Base-by-base conservation (phyloP, 169 alveolate species). In the Plasmodium coatneyi region DNA sequence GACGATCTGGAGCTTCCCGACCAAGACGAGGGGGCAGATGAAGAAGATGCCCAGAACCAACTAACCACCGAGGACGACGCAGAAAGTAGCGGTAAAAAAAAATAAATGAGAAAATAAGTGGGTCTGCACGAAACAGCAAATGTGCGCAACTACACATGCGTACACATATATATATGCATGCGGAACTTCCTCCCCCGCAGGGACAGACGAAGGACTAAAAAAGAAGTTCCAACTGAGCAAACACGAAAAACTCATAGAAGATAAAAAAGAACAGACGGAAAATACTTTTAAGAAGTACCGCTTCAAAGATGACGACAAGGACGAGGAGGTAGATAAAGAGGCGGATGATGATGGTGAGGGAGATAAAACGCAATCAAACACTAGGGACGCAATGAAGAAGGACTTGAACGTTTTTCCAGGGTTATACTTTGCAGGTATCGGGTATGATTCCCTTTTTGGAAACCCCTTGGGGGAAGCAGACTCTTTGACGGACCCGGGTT, bases 401-500 rank as follows among this genome's bases (percentile, higher is more conserved):
- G 34, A 74, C 0, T 54, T 79, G 74, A n/a, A 39, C 19, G 89
- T 82, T 2, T 83, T 89, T 28, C 93, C 92, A 60, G 93, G 92
- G 9, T 54, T 93, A 82, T 95, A 90, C 74, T 95, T 83, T 86
- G 83, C 93, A 9, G 97, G 97, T n/a, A 90, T 80, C 10, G 97
- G 97, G 32, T 95, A 95, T 81, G 95, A 95, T 56, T 34, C 71
- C 32, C 82, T 95, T 12, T 84, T 81, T 70, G 97, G 97, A 14
- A 95, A 95, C 46, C 97, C 97, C 1, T 22, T 92, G 28, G 97
- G 97, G 19, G 96, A 92, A 25, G 82, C 95, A 6, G 83, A 70
- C 34, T 43, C 95, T n/a, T 91, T 95, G 93, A 92, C 93, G n/a
- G 97, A 95, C 49, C 97, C 97, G 7, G 97, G 97, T 6, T 87